phyloP scores from a whole-genome alignment of 768 basidiomycete genomes.

The Suillus ampliporus region DNA sequence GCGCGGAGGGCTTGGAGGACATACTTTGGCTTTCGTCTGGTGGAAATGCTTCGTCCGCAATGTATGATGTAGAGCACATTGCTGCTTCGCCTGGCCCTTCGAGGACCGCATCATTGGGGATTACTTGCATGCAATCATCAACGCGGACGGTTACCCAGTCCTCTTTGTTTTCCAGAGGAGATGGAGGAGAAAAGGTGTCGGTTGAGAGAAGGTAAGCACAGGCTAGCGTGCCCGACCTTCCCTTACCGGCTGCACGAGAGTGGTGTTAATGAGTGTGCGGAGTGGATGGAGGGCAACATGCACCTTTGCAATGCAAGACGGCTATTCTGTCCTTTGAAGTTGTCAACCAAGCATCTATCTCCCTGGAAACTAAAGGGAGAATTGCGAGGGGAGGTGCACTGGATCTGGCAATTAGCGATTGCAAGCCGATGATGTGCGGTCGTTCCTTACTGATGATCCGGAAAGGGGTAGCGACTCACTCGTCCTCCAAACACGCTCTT shows the following conservation, averaged over 20 bases:
- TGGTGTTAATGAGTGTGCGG: slow-evolving; percentile 9
- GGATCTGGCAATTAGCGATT: slow-evolving; percentile 9
- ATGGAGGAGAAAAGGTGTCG: slow-evolving; percentile 51
- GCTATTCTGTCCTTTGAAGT: slow-evolving; percentile 70
- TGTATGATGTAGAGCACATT: slow-evolving; percentile 17
- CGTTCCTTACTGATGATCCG: slow-evolving; percentile 81
- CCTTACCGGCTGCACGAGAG: slow-evolving; percentile 66
- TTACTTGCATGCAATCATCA: slow-evolving; percentile 52
- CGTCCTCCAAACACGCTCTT: slow-evolving; percentile 69
- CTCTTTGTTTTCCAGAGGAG: slow-evolving; percentile 53
- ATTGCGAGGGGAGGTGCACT: slow-evolving; percentile 81
- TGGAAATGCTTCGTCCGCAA: slow-evolving; percentile 24
- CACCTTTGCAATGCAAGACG: slow-evolving; percentile 90
- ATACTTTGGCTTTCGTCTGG: neutral
- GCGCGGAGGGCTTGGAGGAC: slow-evolving; percentile 27
- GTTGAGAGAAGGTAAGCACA: slow-evolving; percentile 80
- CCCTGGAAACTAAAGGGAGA: slow-evolving; percentile 72
- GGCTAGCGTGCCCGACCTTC: slow-evolving; percentile 85
- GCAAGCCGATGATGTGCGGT: neutral
- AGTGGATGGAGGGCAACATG: slow-evolving; percentile 8
- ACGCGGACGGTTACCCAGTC: slow-evolving; percentile 55
- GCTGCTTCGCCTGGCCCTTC: slow-evolving; percentile 27
- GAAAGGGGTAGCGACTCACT: slow-evolving; percentile 86
- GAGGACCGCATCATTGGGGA: slow-evolving; percentile 46
- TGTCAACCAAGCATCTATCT: slow-evolving; percentile 75